phyloP scores from a whole-genome alignment of 306 rosid species.

The Styphnolobium japonicum region DNA sequence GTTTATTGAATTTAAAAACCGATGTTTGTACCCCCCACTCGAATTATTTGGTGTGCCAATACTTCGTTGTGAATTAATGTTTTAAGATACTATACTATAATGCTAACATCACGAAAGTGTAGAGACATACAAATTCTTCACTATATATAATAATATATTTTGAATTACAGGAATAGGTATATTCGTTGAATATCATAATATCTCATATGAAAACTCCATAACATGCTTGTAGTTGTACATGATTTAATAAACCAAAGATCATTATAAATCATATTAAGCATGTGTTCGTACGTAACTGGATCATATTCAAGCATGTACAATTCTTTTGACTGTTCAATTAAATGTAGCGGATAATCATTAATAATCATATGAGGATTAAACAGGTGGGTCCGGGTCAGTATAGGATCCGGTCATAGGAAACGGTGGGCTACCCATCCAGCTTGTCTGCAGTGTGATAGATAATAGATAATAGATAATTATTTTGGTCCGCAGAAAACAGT shows the following conservation, averaged over 20 bases:
- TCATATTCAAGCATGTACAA: background rate
- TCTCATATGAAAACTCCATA: background rate
- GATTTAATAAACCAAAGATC: background rate
- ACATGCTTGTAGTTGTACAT: background rate
- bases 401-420: background rate
- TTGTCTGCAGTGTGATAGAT: no score
- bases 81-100: no score
- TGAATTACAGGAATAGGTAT: background rate
- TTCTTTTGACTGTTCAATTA: background rate
- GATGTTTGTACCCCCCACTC: no score
- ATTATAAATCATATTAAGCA: background rate
- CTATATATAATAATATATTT: background rate
- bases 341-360: background rate
- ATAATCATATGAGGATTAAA: background rate
- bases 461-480: no score
- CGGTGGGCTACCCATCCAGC: background rate
- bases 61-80: no score
- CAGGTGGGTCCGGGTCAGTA: background rate
- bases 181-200: background rate
- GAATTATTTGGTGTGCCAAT: no score
- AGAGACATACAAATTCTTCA: background rate
- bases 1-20: no score
- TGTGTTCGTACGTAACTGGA: background rate
- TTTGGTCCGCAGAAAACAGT: conserved; percentile 7
- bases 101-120: background rate